Conservation (phyloP, 2,329 filamentous ascomycete species). For the Rhinocladiella mackenziei region DNA sequence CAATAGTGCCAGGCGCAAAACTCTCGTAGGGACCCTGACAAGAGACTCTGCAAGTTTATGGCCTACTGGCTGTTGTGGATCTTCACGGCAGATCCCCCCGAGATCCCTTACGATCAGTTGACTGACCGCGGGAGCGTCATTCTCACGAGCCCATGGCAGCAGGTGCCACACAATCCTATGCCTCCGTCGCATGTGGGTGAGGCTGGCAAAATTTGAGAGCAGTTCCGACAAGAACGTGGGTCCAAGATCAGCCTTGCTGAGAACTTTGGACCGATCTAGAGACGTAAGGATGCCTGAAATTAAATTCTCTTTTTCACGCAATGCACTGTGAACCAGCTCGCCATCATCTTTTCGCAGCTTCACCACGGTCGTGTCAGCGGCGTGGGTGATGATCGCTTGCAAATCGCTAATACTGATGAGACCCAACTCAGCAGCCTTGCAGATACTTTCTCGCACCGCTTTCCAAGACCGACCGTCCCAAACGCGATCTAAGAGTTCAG, state of each 20-base stretch:
- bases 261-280: conserved; percentile 13
- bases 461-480: conserved; percentile 15
- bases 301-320: not conserved
- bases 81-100: conserved; percentile 1
- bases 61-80: not conserved
- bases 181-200: not conserved
- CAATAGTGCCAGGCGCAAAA: conserved; percentile 3
- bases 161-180: conserved; percentile 9
- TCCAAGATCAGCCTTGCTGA: conserved; percentile 12
- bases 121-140: conserved; percentile 11
- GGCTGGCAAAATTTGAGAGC: conserved; percentile 7
- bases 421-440: conserved; percentile 22
- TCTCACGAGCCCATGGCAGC: conserved; percentile 8
- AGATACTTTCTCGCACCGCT: conserved; percentile 9
- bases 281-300: conserved; percentile 7
- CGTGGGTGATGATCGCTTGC: conserved; percentile 8
- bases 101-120: conserved; percentile 5
- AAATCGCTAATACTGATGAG: conserved; percentile 17
- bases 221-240: conserved; percentile 11
- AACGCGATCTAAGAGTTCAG: conserved; percentile 1
- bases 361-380: not conserved
- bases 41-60: conserved; percentile 8
- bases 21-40: not conserved
- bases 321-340: conserved; percentile 3
- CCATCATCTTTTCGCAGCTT: not conserved